These are phyloP conservation scores for Austroboletus novae-zelandiae DNA, from an alignment of 1,284 basidiomycete genomes.

Conservation along the genomic window DNA sequence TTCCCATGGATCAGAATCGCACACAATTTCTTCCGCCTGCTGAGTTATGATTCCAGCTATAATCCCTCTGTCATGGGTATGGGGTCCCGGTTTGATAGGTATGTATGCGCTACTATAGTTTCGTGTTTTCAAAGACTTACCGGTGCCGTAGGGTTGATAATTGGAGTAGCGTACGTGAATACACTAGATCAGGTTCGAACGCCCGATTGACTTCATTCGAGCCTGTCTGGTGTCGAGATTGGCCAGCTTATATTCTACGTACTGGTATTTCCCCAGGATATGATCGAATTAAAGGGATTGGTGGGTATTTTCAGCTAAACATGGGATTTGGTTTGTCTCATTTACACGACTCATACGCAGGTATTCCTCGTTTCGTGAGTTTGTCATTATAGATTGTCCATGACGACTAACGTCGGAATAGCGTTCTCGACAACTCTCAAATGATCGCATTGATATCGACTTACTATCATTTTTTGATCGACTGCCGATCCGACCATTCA, in stretches of 20 bases:
- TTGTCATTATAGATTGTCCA: neutral
- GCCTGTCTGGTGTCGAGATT: conserved; percentile 16
- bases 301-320: conserved; percentile 5
- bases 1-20: too few species aligned
- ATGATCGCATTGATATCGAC: neutral
- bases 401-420: neutral
- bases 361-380: neutral
- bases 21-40: too few species aligned
- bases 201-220: conserved; percentile 1
- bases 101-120: neutral
- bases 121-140: neutral
- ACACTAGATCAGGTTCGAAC: neutral
- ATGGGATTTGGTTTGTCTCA: neutral
- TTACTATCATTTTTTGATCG: conserved; percentile 6
- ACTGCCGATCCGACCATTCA: conserved; percentile 3
- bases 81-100: conserved; percentile 15
- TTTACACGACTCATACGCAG: neutral
- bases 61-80: neutral
- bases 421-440: conserved; percentile 9
- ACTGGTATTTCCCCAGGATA: conserved; percentile 17
- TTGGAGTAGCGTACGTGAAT: conserved; percentile 8
- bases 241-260: conserved; percentile 20
- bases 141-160: conserved; percentile 3
- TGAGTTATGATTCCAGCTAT: conserved; percentile 1
- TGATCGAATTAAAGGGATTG: conserved; percentile 1